Evolutionary conservation across 441 rosid genomes (phyloP).

Genomic region (Eutrema salsugineum): DNA sequence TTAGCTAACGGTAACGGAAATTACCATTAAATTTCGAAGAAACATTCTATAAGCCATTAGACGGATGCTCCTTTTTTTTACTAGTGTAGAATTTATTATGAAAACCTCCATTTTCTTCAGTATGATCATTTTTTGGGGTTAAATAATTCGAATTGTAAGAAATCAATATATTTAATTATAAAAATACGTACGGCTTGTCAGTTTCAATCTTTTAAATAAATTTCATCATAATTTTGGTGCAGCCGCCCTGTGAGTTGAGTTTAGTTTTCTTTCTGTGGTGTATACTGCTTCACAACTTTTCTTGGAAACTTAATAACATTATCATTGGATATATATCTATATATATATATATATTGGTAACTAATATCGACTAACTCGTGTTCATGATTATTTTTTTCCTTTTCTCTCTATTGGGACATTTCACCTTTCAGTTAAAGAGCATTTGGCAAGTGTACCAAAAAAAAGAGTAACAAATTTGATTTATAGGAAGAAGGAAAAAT

Average conservation of each 20-base stretch:
- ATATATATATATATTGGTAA: too few species aligned
- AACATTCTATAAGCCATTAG: background rate
- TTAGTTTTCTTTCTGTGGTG: background rate
- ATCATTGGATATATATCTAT: too few species aligned
- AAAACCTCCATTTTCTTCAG: background rate
- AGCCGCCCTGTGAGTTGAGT: background rate
- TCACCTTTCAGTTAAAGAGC: background rate
- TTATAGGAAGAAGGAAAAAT: too few species aligned
- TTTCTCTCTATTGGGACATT: too few species aligned
- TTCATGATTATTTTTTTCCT: background rate
- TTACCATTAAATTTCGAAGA: constrained; percentile 5
- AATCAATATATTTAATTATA: background rate
- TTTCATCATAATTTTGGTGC: background rate
- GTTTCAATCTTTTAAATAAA: background rate
- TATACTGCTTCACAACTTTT: background rate
- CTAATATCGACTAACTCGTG: too few species aligned
- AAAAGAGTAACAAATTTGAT: background rate
- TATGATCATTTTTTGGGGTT: background rate
- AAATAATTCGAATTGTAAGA: background rate
- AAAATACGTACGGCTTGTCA: background rate
- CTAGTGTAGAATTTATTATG: background rate
- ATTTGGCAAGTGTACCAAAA: background rate
- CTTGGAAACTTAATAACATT: background rate
- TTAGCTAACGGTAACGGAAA: background rate
- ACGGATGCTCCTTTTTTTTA: too few species aligned